Evolutionary conservation across 2,329 filamentous ascomycete species (phyloP).

Genomic region (Sporothrix globosa): DNA sequence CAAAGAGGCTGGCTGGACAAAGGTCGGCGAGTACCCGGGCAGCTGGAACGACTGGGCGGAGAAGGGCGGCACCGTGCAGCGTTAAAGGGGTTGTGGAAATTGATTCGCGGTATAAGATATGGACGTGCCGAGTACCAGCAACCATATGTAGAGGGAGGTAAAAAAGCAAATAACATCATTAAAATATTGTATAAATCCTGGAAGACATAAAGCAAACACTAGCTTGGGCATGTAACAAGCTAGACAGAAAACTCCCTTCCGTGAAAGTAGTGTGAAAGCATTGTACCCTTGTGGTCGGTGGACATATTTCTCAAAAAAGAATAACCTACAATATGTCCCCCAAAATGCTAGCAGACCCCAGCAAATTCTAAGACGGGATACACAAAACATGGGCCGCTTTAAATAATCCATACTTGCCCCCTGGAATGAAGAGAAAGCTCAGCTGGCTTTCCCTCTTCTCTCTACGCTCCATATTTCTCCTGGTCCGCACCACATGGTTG

Average conservation of each 20-base stretch:
- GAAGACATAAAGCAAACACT: background rate
- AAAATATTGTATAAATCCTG: constrained; percentile 2
- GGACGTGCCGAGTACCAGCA: too few species aligned
- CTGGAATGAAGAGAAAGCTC: background rate
- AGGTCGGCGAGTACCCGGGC: constrained; percentile 71
- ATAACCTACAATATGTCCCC: background rate
- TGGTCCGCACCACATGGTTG: background rate
- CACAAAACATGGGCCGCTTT: background rate
- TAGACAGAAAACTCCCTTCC: background rate
- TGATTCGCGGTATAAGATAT: background rate
- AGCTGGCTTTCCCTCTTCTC: background rate
- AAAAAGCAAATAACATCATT: background rate
- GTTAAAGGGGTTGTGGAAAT: background rate
- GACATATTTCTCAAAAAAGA: background rate
- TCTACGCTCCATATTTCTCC: background rate
- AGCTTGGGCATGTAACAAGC: constrained; percentile 12
- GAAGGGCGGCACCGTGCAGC: constrained; percentile 66
- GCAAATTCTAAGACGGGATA: background rate
- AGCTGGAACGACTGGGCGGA: constrained; percentile 82
- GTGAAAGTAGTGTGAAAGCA: background rate
- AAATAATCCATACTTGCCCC: background rate
- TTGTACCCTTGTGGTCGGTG: background rate
- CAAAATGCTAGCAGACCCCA: background rate
- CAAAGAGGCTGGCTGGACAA: constrained; percentile 71
- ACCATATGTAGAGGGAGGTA: background rate